Conservation (phyloP, 345 rosid species). For the Moricandia moricandioides region DNA sequence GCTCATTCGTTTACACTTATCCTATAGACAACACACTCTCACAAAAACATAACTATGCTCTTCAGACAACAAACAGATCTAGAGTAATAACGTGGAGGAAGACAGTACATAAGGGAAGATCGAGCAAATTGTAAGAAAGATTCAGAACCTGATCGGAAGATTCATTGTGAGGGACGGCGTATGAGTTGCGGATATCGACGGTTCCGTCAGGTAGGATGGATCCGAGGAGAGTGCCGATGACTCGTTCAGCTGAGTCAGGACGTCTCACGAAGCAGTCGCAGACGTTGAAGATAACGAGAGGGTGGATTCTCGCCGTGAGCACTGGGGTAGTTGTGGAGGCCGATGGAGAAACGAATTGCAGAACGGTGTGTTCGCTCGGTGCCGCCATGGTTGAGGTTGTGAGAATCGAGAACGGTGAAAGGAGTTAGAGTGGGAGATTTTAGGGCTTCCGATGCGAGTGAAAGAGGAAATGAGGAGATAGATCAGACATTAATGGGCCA, state of each 20-base stretch:
- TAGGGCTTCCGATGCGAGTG: conserved; percentile 33
- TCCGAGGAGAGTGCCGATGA: conserved; percentile 95
- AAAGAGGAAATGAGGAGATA: not conserved
- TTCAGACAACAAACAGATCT: not conserved
- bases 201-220: conserved; percentile 83
- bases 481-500: conserved; percentile 13
- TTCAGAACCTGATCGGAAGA: conserved; percentile 69
- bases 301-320: conserved; percentile 69
- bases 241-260: conserved; percentile 89
- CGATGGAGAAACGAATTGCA: conserved; percentile 54
- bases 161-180: conserved; percentile 98
- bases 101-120: not conserved
- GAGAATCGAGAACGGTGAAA: conserved; percentile 2
- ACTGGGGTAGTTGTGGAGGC: conserved; percentile 20
- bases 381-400: conserved; percentile 61
- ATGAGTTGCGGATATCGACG: conserved; percentile 88
- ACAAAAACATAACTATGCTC: not conserved
- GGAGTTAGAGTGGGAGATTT: conserved; percentile 23
- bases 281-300: conserved; percentile 86
- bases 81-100: not conserved
- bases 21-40: not conserved
- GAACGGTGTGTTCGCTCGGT: conserved; percentile 59
- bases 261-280: conserved; percentile 95
- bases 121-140: not conserved
- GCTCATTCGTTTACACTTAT: not conserved